A percentile compares a stretch with the other conserved stretches of the same genome.
Evolutionary conservation across 208 protist species (phyloP).

Genomic region (Trypanosoma lewisi): DNA sequence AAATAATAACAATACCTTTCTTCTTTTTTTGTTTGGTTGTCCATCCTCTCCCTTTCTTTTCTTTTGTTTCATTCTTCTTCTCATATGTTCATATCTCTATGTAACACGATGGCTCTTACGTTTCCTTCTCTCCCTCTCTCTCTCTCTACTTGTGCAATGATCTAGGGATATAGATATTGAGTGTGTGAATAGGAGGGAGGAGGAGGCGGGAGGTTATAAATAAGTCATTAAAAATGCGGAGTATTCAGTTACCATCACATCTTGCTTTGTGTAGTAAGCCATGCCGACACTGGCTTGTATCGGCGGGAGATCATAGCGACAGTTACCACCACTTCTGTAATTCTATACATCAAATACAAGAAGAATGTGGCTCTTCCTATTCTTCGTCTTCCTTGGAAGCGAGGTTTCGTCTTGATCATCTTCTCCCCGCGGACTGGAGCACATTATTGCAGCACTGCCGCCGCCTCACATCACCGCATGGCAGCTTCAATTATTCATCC

Average conservation of each 20-base stretch:
- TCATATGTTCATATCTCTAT: too few relatives aligned
- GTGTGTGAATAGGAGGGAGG: too few relatives aligned
- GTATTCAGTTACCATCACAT: slow-evolving; percentile 32
- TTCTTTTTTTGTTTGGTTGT: slow-evolving; percentile 1
- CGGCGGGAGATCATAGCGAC: slow-evolving; percentile 32
- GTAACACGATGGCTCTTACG: too few relatives aligned
- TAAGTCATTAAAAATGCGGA: slow-evolving; percentile 42
- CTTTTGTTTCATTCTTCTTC: not conserved
- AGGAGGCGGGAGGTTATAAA: too few relatives aligned
- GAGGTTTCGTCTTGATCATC: slow-evolving; percentile 48
- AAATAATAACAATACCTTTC: slow-evolving; percentile 7
- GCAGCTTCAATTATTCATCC: slow-evolving; percentile 61
- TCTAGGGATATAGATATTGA: too few relatives aligned
- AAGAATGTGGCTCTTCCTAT: not conserved
- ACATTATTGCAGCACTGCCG: slow-evolving; percentile 47
- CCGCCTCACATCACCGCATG: slow-evolving; percentile 33
- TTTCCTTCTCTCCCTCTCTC: too few relatives aligned
- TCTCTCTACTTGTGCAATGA: too few relatives aligned
- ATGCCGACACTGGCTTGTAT: slow-evolving; percentile 46
- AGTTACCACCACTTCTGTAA: slow-evolving; percentile 35
- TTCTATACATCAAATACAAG: not conserved
- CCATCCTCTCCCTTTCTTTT: slow-evolving; percentile 5
- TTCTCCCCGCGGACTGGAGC: slow-evolving; percentile 46
- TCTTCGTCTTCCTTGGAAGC: not conserved
- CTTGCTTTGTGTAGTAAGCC: slow-evolving; percentile 25